Evolutionary conservation across 441 rosid genomes (phyloP).

Genomic region (Brassica balearica): DNA sequence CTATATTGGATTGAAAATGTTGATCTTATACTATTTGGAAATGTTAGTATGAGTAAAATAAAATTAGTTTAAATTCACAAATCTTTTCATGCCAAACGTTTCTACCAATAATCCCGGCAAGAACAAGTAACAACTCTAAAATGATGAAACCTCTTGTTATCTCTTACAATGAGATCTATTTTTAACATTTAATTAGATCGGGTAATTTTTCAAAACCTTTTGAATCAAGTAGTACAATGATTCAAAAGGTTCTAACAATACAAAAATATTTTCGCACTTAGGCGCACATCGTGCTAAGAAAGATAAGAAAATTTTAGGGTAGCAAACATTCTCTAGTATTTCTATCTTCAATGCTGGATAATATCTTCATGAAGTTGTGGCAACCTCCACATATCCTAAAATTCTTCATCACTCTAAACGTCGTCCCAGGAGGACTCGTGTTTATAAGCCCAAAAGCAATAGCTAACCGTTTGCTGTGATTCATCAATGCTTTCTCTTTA

Average conservation of each 20-base stretch:
- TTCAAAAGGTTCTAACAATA: no score
- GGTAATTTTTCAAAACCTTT: no score
- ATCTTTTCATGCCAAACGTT: neutral
- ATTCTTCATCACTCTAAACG: slow-evolving; percentile 64
- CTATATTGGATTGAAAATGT: neutral
- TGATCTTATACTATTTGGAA: neutral
- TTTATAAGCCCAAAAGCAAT: slow-evolving; percentile 63
- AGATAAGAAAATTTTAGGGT: no score
- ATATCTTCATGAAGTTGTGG: slow-evolving; percentile 63
- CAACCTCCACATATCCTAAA: slow-evolving; percentile 67
- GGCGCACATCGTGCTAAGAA: no score
- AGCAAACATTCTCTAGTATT: slow-evolving; percentile 39
- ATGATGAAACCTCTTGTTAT: slow-evolving; percentile 69
- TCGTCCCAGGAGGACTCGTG: slow-evolving; percentile 44
- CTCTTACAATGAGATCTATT: slow-evolving; percentile 47
- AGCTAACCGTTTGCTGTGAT: slow-evolving; percentile 70
- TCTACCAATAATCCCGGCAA: slow-evolving; percentile 66
- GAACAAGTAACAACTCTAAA: slow-evolving; percentile 68
- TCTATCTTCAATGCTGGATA: slow-evolving; percentile 55
- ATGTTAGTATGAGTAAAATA: neutral
- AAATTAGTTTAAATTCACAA: neutral
- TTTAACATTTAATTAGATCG: no score
- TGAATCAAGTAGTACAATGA: no score
- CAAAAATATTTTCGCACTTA: no score
- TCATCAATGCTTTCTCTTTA: slow-evolving; percentile 64